phyloP scores from a whole-genome alignment of 164 flowering plant genomes.

The Cinnamomum chago region DNA sequence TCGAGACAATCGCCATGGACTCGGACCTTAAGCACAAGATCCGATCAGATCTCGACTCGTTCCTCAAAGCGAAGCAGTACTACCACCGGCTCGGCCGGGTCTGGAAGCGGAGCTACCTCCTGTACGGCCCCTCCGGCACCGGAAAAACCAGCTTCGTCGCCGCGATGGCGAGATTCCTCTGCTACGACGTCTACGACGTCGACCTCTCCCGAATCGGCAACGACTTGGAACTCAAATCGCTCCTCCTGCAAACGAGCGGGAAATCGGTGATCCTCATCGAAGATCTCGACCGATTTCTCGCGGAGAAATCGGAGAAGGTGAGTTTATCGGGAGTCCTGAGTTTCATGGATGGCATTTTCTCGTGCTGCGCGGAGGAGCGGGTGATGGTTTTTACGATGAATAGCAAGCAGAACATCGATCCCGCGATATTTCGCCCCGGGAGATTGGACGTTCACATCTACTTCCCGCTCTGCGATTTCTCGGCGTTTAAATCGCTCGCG shows the following conservation, averaged over 20 bases:
- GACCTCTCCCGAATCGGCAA: slow-evolving; percentile 43
- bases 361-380: slow-evolving; percentile 73
- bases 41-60: slow-evolving; percentile 63
- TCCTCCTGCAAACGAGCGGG: slow-evolving; percentile 48
- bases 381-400: slow-evolving; percentile 80
- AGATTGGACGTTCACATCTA: slow-evolving; percentile 76
- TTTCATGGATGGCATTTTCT: slow-evolving; percentile 81
- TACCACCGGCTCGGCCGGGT: slow-evolving; percentile 75
- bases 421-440: slow-evolving; percentile 64
- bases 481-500: slow-evolving; percentile 61
- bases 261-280: slow-evolving; percentile 63
- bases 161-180: slow-evolving; percentile 66
- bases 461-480: slow-evolving; percentile 70
- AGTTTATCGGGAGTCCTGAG: slow-evolving; percentile 51
- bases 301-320: slow-evolving; percentile 33
- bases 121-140: slow-evolving; percentile 76
- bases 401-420: slow-evolving; percentile 50
- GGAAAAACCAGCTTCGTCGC: slow-evolving; percentile 80
- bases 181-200: slow-evolving; percentile 66
- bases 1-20: slow-evolving; percentile 72
- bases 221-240: slow-evolving; percentile 58
- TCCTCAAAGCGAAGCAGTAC: slow-evolving; percentile 65
- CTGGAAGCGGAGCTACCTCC: slow-evolving; percentile 78
- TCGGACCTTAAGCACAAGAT: slow-evolving; percentile 61
- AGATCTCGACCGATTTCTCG: slow-evolving; percentile 56